Evolutionary conservation across 192 early-diverging fungal genomes (phyloP).

Genomic region (Dimargaris verticillata): DNA sequence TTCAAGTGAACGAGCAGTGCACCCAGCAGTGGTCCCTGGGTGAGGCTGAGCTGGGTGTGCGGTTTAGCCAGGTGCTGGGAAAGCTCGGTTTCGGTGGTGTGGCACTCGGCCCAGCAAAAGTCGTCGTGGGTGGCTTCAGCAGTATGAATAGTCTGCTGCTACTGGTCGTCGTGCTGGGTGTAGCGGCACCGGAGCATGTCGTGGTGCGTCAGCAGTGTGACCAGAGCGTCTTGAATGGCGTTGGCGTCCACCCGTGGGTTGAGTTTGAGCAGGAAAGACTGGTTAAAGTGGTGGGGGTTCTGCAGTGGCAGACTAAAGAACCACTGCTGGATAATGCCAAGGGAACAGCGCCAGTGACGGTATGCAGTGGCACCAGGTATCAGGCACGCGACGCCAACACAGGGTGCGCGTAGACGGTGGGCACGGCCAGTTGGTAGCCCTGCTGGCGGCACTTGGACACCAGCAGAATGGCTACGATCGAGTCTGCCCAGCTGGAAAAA

Average conservation of each 20-base stretch:
- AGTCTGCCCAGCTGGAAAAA: constrained; percentile 9
- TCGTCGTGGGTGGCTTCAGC: background rate
- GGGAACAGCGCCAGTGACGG: background rate
- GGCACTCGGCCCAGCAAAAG: background rate
- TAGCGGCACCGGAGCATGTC: background rate
- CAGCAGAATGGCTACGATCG: constrained; percentile 1
- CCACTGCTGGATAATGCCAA: background rate
- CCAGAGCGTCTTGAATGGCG: background rate
- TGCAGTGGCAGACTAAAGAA: background rate
- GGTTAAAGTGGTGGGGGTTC: constrained; percentile 9
- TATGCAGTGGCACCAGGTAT: background rate
- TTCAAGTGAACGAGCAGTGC: background rate
- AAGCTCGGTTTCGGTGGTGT: background rate
- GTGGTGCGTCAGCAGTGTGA: background rate
- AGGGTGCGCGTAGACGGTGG: background rate
- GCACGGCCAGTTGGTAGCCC: background rate
- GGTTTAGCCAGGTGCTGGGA: background rate
- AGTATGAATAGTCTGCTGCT: background rate
- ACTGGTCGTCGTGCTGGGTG: background rate
- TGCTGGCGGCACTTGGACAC: background rate
- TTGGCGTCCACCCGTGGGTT: background rate
- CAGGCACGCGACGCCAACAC: background rate
- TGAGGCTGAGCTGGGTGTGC: background rate
- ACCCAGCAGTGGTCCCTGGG: background rate
- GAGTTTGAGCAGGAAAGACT: background rate